These are phyloP conservation scores for Lachnellula hyalina DNA, from an alignment of 2,329 filamentous ascomycete genomes.

Conservation along the genomic window DNA sequence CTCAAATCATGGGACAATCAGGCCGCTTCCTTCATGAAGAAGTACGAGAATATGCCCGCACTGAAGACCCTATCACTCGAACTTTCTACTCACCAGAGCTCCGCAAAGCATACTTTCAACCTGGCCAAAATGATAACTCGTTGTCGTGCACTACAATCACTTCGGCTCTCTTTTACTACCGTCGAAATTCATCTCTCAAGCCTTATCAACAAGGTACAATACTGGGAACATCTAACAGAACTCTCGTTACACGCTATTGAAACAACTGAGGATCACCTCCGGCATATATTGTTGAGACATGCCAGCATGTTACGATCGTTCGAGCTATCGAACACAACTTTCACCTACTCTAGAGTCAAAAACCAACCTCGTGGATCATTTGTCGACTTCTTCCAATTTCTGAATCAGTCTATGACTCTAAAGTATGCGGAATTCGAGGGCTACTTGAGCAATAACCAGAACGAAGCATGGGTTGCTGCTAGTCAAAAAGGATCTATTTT, in stretches of 20 bases:
- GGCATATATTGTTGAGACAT: background rate
- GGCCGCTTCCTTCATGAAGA: too few relatives aligned
- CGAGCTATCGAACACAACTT: background rate
- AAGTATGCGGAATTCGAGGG: background rate
- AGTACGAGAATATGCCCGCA: background rate
- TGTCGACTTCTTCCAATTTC: background rate
- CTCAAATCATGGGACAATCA: background rate
- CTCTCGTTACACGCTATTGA: background rate
- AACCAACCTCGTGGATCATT: background rate
- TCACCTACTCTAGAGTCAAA: background rate
- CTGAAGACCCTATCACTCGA: background rate
- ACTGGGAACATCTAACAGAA: background rate
- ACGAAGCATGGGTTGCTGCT: background rate
- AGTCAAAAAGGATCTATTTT: background rate
- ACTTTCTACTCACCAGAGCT: background rate
- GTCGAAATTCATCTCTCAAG: background rate
- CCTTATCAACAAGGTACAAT: background rate
- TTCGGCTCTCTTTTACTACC: background rate
- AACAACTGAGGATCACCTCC: background rate
- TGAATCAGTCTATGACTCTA: background rate
- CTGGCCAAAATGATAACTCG: background rate
- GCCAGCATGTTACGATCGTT: background rate
- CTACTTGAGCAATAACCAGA: background rate
- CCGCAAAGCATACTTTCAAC: background rate
- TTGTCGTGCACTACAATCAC: background rate